A percentile compares a stretch with the other conserved stretches of the same genome.
These are phyloP conservation scores for Trichoderma sp. DNA, from an alignment of 2,329 filamentous ascomycete species.

Conservation along the genomic window DNA sequence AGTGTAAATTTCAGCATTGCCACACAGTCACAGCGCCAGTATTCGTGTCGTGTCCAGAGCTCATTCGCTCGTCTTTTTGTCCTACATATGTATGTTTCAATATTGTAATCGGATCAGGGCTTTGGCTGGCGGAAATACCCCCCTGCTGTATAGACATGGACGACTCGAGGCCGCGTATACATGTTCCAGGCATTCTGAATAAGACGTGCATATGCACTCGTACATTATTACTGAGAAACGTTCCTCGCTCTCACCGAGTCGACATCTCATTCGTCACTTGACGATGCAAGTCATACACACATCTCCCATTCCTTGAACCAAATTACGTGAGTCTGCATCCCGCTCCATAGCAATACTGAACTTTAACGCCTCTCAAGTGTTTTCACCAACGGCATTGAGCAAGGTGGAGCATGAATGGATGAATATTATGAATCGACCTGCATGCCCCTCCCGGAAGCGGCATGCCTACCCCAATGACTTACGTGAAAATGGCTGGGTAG, in stretches of 20 bases:
- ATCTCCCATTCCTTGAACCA: neutral
- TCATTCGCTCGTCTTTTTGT: neutral
- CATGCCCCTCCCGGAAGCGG: neutral
- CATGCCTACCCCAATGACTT: neutral
- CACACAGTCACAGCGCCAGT: neutral
- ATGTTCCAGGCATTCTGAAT: neutral
- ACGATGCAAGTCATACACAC: neutral
- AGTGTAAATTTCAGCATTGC: neutral
- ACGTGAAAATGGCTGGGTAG: neutral
- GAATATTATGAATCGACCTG: neutral
- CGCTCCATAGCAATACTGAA: neutral
- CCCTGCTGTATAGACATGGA: neutral
- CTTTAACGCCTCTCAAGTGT: neutral
- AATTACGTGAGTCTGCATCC: neutral
- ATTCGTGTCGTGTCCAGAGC: neutral
- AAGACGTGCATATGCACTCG: neutral
- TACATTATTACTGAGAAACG: neutral
- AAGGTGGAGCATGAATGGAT: neutral
- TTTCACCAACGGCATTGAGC: neutral
- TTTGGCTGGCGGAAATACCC: neutral
- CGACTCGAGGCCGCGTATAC: neutral
- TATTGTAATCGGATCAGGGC: neutral
- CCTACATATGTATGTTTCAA: neutral
- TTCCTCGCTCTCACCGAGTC: neutral
- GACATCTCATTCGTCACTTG: neutral